Evolutionary conservation across 768 basidiomycete species (phyloP).

Genomic region (Trametes gibbosa): DNA sequence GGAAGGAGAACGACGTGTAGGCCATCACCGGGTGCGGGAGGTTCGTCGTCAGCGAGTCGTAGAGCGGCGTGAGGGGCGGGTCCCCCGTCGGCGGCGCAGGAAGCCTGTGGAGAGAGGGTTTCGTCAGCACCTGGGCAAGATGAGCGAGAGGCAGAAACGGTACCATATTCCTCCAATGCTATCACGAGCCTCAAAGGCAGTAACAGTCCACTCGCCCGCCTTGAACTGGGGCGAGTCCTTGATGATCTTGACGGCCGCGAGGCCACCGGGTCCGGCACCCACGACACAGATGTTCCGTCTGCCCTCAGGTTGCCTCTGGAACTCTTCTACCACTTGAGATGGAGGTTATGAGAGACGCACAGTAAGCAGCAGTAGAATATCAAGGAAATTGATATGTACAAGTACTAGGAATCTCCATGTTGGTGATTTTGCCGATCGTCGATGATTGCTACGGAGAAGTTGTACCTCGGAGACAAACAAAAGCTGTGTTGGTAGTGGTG

Average conservation of each 20-base stretch:
- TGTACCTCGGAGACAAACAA: too few species aligned
- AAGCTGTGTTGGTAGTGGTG: too few species aligned
- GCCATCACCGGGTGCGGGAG: slow-evolving; percentile 79
- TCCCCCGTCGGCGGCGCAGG: slow-evolving; percentile 49
- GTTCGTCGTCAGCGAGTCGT: slow-evolving; percentile 81
- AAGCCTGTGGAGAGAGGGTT: slow-evolving; percentile 37
- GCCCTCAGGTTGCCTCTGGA: neutral
- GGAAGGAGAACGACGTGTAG: slow-evolving; percentile 60
- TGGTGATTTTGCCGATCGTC: neutral
- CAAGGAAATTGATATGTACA: neutral
- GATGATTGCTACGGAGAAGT: too few species aligned
- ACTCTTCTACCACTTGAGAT: slow-evolving; percentile 3
- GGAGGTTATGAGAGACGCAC: neutral
- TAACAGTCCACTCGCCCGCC: slow-evolving; percentile 58
- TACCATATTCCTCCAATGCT: slow-evolving; percentile 80
- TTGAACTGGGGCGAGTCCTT: slow-evolving; percentile 56
- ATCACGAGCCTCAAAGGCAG: slow-evolving; percentile 61
- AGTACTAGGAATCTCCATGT: slow-evolving; percentile 5
- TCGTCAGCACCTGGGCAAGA: too few species aligned
- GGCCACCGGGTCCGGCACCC: slow-evolving; percentile 74
- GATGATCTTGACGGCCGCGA: slow-evolving; percentile 66
- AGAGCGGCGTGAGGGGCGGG: slow-evolving; percentile 66
- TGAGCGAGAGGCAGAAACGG: slow-evolving; percentile 17
- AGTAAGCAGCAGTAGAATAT: neutral
- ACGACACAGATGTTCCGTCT: slow-evolving; percentile 56